Conservation (phyloP, 495 filamentous ascomycete species). For the Hypomontagnella monticulosa region DNA sequence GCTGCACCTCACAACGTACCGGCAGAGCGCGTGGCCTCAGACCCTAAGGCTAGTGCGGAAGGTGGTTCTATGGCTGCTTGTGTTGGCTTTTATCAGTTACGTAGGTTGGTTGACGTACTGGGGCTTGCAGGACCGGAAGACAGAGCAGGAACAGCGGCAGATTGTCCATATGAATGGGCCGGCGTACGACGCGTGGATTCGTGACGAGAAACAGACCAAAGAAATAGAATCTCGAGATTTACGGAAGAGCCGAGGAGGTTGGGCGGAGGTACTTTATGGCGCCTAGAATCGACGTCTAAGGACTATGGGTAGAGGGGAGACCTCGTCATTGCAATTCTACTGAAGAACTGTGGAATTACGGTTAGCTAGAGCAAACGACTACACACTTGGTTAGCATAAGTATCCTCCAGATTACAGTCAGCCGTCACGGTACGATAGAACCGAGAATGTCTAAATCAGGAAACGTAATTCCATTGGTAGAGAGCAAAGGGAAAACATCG, state of each 20-base stretch:
- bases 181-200: background rate
- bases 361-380: too few relatives aligned
- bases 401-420: background rate
- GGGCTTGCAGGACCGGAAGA: background rate
- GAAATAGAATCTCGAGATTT: too few relatives aligned
- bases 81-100: background rate
- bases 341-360: too few relatives aligned
- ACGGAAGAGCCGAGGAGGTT: too few relatives aligned
- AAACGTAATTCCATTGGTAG: slow-evolving; percentile 34
- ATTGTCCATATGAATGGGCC: background rate
- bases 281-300: too few relatives aligned
- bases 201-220: background rate
- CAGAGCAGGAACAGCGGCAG: background rate
- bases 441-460: background rate
- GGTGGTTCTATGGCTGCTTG: background rate
- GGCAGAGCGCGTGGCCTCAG: slow-evolving; percentile 8
- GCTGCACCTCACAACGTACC: slow-evolving; percentile 8
- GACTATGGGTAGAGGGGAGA: too few relatives aligned
- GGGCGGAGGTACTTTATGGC: too few relatives aligned
- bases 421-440: slow-evolving; percentile 12
- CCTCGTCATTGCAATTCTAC: too few relatives aligned
- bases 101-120: background rate
- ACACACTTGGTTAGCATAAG: background rate
- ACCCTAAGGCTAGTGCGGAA: background rate
- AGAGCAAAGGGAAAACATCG: slow-evolving; percentile 26